These are phyloP conservation scores for Kwoniella heveanensis DNA, from an alignment of 768 basidiomycete species.

Conservation along the genomic window DNA sequence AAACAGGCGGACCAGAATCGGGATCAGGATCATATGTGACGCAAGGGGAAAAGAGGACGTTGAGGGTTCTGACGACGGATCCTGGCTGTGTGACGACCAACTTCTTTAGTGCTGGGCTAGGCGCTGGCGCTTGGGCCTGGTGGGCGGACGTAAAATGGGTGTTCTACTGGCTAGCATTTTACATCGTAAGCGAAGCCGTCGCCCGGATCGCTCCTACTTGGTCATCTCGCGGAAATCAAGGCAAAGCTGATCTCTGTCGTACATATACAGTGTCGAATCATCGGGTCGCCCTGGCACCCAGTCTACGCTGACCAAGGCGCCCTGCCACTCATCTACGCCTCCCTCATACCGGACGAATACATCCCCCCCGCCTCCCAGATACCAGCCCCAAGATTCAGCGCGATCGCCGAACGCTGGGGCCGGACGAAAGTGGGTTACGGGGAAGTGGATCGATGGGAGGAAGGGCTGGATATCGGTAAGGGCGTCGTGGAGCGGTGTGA, in stretches of 20 bases:
- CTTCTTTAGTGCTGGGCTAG: conserved; percentile 25
- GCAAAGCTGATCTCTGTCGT: background rate
- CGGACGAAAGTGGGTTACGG: conserved; percentile 31
- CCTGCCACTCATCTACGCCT: conserved; percentile 39
- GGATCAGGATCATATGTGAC: background rate
- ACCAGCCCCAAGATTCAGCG: conserved; percentile 32
- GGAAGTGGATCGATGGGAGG: conserved; percentile 40
- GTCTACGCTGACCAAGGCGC: conserved; percentile 35
- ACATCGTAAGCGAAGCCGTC: conserved; percentile 26
- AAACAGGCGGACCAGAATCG: too few species aligned
- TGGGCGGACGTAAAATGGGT: conserved; percentile 23
- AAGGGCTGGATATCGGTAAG: conserved; percentile 28
- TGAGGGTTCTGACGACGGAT: conserved; percentile 31
- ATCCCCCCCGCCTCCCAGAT: conserved; percentile 17
- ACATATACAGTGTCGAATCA: conserved; percentile 29
- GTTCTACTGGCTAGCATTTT: conserved; percentile 32
- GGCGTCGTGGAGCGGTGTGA: conserved; percentile 33
- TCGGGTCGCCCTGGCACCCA: conserved; percentile 42
- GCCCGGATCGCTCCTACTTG: too few species aligned
- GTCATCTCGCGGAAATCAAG: too few species aligned
- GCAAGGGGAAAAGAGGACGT: conserved; percentile 9
- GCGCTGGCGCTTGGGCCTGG: conserved; percentile 17
- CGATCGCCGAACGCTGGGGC: conserved; percentile 19
- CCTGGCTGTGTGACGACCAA: conserved; percentile 35
- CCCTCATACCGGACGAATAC: conserved; percentile 32